Percentiles rank a stretch among this genome's conserved stretches.
Conservation (phyloP, 1,139 yeast species). For the Hyphopichia buzzinii region DNA sequence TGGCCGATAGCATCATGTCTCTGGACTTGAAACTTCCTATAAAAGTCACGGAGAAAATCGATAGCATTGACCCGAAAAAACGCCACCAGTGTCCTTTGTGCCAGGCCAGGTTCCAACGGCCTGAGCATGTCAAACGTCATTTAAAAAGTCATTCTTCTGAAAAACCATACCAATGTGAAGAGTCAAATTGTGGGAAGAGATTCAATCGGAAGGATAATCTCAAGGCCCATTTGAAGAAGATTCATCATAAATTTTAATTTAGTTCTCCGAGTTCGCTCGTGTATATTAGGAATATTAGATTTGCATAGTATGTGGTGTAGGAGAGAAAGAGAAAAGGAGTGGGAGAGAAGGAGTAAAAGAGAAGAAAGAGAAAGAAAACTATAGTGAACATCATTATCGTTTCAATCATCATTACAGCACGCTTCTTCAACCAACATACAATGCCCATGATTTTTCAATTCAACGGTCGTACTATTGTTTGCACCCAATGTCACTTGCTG, state of each 20-base stretch:
- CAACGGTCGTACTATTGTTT: no score
- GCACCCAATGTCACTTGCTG: no score
- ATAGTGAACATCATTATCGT: no score
- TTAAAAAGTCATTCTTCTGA: constrained; percentile 85
- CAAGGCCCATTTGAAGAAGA: constrained; percentile 67
- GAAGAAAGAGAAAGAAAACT: no score
- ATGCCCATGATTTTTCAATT: no score
- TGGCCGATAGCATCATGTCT: constrained; percentile 12
- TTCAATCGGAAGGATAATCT: constrained; percentile 71
- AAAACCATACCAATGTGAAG: constrained; percentile 77
- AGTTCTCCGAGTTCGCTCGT: no score
- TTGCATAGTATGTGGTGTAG: no score
- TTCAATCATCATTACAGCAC: no score
- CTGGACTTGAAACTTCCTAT: constrained; percentile 22
- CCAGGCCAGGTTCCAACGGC: constrained; percentile 73
- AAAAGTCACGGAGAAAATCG: constrained; percentile 22
- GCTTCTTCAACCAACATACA: no score
- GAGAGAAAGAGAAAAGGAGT: no score
- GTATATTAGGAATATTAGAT: no score
- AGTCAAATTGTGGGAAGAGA: constrained; percentile 70
- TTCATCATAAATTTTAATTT: constrained; percentile 32
- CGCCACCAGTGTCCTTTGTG: constrained; percentile 79
- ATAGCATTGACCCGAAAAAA: constrained; percentile 55
- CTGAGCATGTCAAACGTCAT: constrained; percentile 91
- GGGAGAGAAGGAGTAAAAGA: no score